Evolutionary conservation across 192 early-diverging fungal species (phyloP), one percentile per base, ranked within the genome.

Genomic region (Geranomyces michiganensis): DNA sequence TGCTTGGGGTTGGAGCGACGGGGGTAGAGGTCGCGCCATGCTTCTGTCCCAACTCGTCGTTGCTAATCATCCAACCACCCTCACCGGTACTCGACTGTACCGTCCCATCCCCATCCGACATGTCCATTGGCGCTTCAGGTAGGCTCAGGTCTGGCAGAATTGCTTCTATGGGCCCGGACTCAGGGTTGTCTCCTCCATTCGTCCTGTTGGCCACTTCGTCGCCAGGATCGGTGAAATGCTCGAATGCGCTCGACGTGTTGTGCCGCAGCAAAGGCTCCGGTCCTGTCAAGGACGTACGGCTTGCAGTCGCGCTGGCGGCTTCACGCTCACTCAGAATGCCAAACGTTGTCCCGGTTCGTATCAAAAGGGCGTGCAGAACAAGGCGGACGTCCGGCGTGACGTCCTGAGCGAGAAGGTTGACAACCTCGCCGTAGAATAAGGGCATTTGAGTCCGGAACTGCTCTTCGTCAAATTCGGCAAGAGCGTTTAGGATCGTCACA

Each of bases 341-440:
- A 51, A 78, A 80, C 15, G 60, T 75, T 5, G 41, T 45, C 0
- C 82, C 82, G 15, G 74, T 69, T 14, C 82, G 51, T 9, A 79
- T 73, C 1, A 83, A 72, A 36, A 83, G 62, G 10, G 76, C 56
- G 49, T 80, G 78, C 65, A 83, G 70, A 12, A 76, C 82, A 19
- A 80, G 60, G 13, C 91, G 82, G 13, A 92, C 72, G 44, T 92
- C 89, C 30, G 87, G 79, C 27, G 82, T 71, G 14, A 85, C 62
- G 29, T 91, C 87, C 46, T 90, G 88, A n/a, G 84, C 61, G 49
- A 92, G 69, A 51, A 91, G 76, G 46, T 88, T 85, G 33, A 91
- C 78, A n/a, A 83, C 77, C 58, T 81, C 79, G n/a, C 78, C 60
- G 74, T 92, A 92, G 64, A 91, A 90, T 27, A 68, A 62, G 1